Conservation (phyloP, 257 asterid species). For the Avicennia marina region DNA sequence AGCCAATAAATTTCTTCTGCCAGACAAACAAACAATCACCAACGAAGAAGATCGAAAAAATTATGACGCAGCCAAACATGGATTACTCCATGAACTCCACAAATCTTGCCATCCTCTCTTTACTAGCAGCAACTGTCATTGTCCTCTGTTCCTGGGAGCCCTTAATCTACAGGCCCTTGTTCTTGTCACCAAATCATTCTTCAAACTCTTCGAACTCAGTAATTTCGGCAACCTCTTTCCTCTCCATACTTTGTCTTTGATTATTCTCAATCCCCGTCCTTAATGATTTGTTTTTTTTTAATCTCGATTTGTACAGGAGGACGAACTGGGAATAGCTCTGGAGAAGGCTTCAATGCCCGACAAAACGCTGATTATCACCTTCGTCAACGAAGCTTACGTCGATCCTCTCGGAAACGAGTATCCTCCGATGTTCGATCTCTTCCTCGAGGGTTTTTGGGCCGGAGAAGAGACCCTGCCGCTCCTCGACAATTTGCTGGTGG, state of each 20-base stretch:
- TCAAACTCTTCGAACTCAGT: slow-evolving; percentile 12
- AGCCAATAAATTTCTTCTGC: too few species aligned
- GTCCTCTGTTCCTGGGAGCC: slow-evolving; percentile 30
- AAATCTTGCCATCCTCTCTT: slow-evolving; percentile 28
- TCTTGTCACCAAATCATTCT: not conserved
- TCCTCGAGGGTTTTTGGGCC: slow-evolving; percentile 75
- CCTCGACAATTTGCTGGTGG: slow-evolving; percentile 48
- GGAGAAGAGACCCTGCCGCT: slow-evolving; percentile 51
- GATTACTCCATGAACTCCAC: slow-evolving; percentile 26
- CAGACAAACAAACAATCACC: not conserved
- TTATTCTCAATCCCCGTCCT: not conserved
- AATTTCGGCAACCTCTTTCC: not conserved
- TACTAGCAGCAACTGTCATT: slow-evolving; percentile 22
- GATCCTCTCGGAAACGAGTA: slow-evolving; percentile 35
- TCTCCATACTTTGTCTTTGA: not conserved
- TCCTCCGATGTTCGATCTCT: slow-evolving; percentile 70
- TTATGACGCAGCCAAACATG: slow-evolving; percentile 26
- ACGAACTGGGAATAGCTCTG: slow-evolving; percentile 41
- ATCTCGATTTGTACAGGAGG: not conserved
- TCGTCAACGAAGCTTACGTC: slow-evolving; percentile 64
- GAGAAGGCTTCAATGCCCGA: slow-evolving; percentile 46
- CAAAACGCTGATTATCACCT: slow-evolving; percentile 55
- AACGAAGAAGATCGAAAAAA: too few species aligned
- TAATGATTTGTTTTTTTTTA: not conserved
- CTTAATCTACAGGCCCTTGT: not conserved